Conservation (phyloP, 2,329 filamentous ascomycete genomes). For the Talaromyces sp. region DNA sequence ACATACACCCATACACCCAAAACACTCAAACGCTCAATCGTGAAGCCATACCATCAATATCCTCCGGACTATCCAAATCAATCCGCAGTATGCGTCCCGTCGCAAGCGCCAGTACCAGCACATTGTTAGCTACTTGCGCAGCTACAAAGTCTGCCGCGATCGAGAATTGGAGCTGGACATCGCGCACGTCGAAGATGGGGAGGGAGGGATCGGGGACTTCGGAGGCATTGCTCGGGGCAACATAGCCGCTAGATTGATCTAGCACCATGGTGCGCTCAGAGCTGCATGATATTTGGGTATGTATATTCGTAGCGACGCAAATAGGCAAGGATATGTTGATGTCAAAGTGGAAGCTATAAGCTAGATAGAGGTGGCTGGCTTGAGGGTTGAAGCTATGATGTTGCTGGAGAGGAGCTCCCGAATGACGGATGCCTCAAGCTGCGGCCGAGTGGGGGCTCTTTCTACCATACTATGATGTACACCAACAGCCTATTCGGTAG, state of each 20-base stretch:
- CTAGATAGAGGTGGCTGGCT: background rate
- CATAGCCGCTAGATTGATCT: conserved; percentile 70
- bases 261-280: conserved; percentile 61
- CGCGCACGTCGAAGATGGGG: conserved; percentile 93
- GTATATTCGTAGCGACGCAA: background rate
- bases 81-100: conserved; percentile 92
- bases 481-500: no score
- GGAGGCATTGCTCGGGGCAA: conserved; percentile 61
- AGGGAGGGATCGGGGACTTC: conserved; percentile 62
- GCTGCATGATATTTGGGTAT: conserved; percentile 8
- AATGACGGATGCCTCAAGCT: background rate
- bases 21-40: no score
- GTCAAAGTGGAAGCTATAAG: background rate
- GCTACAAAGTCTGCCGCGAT: conserved; percentile 95
- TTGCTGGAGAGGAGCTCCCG: background rate
- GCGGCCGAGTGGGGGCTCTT: background rate
- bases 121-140: conserved; percentile 95
- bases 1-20: background rate
- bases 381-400: background rate
- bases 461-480: no score
- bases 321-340: background rate
- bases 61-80: conserved; percentile 86
- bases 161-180: conserved; percentile 89
- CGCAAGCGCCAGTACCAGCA: conserved; percentile 85
- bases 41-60: conserved; percentile 75